A percentile compares a stretch with the other conserved stretches of the same genome.
phyloP scores from a whole-genome alignment of 2,329 filamentous ascomycete species.

The Fusarium chaquense region DNA sequence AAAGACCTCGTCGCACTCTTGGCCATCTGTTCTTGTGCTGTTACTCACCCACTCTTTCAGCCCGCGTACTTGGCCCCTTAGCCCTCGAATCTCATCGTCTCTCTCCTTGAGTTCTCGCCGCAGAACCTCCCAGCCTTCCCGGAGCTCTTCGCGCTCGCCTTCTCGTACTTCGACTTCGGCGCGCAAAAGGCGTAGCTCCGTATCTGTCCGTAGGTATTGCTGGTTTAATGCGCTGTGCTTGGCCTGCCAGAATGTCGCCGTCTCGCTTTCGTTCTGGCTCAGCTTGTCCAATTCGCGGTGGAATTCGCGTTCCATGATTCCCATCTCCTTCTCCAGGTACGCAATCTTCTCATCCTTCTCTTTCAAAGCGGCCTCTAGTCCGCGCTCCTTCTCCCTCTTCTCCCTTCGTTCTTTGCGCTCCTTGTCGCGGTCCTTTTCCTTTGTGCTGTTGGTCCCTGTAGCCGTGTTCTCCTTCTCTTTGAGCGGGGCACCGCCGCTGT shows the following conservation, averaged over 20 bases:
- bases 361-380: constrained; percentile 51
- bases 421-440: constrained; percentile 49
- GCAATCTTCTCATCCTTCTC: constrained; percentile 66
- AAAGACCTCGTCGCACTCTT: constrained; percentile 75
- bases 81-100: constrained; percentile 68
- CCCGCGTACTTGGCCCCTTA: constrained; percentile 71
- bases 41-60: constrained; percentile 79
- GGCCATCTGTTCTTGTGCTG: constrained; percentile 70
- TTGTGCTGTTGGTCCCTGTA: constrained; percentile 52
- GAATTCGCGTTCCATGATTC: constrained; percentile 66
- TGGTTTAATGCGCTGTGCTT: constrained; percentile 66
- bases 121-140: constrained; percentile 62
- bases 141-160: constrained; percentile 62
- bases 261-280: constrained; percentile 66
- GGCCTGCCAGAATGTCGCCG: constrained; percentile 68
- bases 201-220: constrained; percentile 64
- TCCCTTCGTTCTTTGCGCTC: constrained; percentile 46
- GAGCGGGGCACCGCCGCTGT: constrained; percentile 45
- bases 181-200: constrained; percentile 64
- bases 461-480: constrained; percentile 46
- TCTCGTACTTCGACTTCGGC: constrained; percentile 62
- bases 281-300: constrained; percentile 65
- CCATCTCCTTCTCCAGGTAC: constrained; percentile 65
- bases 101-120: constrained; percentile 59
- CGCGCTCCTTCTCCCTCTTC: constrained; percentile 43